Base-by-base conservation (phyloP, 1,284 basidiomycete genomes). In the Pholiota adiposa region DNA sequence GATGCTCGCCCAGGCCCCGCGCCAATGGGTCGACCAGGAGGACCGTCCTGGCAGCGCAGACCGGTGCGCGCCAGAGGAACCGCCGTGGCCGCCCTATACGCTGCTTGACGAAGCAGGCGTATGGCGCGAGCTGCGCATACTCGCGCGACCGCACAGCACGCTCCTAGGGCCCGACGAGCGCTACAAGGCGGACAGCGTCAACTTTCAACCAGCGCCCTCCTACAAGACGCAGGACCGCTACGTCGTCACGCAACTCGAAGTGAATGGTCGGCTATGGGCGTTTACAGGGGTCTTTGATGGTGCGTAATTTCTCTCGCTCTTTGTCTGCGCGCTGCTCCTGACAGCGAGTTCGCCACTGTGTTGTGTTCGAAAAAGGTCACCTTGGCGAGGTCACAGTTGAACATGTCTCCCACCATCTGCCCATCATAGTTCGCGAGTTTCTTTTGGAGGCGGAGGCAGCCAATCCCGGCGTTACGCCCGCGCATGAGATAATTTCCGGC, bases 211-310 rank as follows among this genome's bases (percentile, higher is more conserved):
- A 2, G 86, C 82, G 41, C 72, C 73, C 0, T 74, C 69, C 4
- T 76, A 79, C 21, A 76, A 74, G 61, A 79, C 76, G 0, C 87
- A 89, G 72, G 87, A 90, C 66, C 80, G 88, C 54, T 84, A 86
- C 63, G 79, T 84, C 29, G 79, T 88, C 56, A 82, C 82, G 16
- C 77, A 83, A 66, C 76, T 90, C 63, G 73, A 84, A 38, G 73
- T 90, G 51, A 75, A 78, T 54, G 86, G 85, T 5, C 78, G 75
- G 34, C 74, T 74, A 51, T 90, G 88, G 88, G 79, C 79, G 8
- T 79, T 90, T 63, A 85, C 85, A 0, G 86, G 84, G 40, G 84
- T 90, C 33, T 90, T 90, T 67, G 88, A 90, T 70, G 88, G 88
- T 88, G 62, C 54, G 80, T 67, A 43, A 25, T 41, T 53, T 23